Conservation (phyloP, 306 rosid species). For the Quercus wislizeni region DNA sequence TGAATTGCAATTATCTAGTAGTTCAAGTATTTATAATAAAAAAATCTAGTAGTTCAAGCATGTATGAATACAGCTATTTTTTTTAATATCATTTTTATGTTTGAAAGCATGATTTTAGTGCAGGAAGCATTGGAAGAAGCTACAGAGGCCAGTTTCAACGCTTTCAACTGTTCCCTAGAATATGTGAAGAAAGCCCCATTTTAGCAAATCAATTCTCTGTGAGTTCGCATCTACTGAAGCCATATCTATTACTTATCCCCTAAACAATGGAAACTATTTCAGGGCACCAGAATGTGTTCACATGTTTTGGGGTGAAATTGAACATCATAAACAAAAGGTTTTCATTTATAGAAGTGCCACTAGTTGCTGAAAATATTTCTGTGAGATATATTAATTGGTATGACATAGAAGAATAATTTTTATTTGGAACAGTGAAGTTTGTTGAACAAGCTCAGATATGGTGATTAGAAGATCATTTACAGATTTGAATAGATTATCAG, state of each 20-base stretch:
- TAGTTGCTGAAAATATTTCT: neutral
- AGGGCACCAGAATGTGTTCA: neutral
- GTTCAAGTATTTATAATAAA: neutral
- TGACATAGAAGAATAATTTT: neutral
- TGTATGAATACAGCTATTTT: neutral
- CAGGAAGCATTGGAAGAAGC: slow-evolving; percentile 95
- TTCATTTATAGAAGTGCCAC: neutral
- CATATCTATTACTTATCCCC: neutral
- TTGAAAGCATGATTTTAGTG: slow-evolving; percentile 38
- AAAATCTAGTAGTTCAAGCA: neutral
- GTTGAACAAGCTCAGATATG: neutral
- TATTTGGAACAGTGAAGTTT: neutral
- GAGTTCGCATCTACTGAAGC: slow-evolving; percentile 28
- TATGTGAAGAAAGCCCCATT: slow-evolving; percentile 76
- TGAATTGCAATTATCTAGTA: neutral
- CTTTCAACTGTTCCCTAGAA: slow-evolving; percentile 71
- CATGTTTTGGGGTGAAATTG: neutral
- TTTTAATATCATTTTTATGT: neutral
- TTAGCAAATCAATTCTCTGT: slow-evolving; percentile 94
- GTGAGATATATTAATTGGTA: neutral
- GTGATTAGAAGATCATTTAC: neutral
- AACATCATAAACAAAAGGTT: neutral
- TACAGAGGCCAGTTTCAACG: slow-evolving; percentile 86
- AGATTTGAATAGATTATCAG: neutral
- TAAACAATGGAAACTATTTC: neutral